Evolutionary conservation across 2,329 filamentous ascomycete species (phyloP).

Genomic region (Colletotrichum cordylinicola): DNA sequence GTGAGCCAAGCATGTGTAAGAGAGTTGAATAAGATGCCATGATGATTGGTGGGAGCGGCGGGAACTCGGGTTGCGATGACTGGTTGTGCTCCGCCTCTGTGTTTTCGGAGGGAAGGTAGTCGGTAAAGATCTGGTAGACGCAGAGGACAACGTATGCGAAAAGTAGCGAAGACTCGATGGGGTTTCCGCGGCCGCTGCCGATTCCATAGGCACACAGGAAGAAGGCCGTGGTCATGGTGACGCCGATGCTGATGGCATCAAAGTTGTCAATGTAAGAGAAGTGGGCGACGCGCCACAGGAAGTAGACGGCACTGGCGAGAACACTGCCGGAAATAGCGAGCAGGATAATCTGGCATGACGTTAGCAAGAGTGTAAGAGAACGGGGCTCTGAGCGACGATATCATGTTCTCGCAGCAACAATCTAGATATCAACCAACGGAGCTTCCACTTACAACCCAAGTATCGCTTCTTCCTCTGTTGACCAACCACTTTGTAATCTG

Average conservation of each 20-base stretch:
- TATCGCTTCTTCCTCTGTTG: constrained; percentile 91
- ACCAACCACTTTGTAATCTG: constrained; percentile 96
- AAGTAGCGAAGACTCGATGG: constrained; percentile 39
- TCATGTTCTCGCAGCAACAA: background rate
- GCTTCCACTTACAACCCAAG: constrained; percentile 80
- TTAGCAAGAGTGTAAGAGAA: constrained; percentile 34
- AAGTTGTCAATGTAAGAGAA: constrained; percentile 94
- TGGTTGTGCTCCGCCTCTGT: constrained; percentile 55
- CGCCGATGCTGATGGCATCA: constrained; percentile 90
- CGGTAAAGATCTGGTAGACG: constrained; percentile 99
- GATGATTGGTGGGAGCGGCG: constrained; percentile 94
- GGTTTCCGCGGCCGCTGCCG: constrained; percentile 90
- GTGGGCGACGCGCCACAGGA: constrained; percentile 91
- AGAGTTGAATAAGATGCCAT: constrained; percentile 98
- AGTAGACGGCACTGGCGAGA: constrained; percentile 93
- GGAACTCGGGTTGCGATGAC: constrained; percentile 80
- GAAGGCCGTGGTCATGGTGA: constrained; percentile 89
- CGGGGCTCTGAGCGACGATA: background rate
- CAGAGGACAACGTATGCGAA: constrained; percentile 93
- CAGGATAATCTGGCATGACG: constrained; percentile 74
- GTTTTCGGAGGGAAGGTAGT: constrained; percentile 85
- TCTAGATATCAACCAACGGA: background rate
- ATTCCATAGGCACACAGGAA: constrained; percentile 96
- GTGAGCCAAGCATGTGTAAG: constrained; percentile 79
- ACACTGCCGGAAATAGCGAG: constrained; percentile 88